Percentiles rank a stretch among this genome's conserved stretches.
phyloP scores from a whole-genome alignment of 352 stramenopile genomes.

The Phytophthora rubi region DNA sequence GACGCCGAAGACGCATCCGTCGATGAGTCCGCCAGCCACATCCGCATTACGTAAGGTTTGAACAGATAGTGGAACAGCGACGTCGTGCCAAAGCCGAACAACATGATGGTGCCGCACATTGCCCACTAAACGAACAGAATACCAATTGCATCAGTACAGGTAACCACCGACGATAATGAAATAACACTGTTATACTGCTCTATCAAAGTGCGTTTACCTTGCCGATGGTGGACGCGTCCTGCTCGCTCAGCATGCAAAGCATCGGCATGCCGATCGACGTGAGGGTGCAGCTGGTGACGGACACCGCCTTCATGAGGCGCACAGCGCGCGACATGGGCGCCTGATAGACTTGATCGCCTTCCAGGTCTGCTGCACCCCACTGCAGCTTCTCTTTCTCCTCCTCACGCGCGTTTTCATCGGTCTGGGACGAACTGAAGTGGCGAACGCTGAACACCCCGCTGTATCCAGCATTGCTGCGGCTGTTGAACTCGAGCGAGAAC shows the following conservation, averaged over 20 bases:
- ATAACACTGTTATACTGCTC: neutral
- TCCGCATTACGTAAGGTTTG: slow-evolving; percentile 86
- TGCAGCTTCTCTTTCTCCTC: slow-evolving; percentile 3
- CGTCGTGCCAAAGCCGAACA: slow-evolving; percentile 85
- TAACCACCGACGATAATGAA: neutral
- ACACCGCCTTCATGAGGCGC: slow-evolving; percentile 89
- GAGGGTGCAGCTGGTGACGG: slow-evolving; percentile 81
- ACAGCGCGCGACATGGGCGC: slow-evolving; percentile 78
- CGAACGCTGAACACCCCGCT: slow-evolving; percentile 3
- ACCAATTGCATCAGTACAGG: slow-evolving; percentile 10
- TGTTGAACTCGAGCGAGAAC: slow-evolving; percentile 17
- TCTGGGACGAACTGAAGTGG: slow-evolving; percentile 26
- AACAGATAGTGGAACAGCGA: slow-evolving; percentile 87
- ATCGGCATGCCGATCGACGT: slow-evolving; percentile 84
- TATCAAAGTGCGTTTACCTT: slow-evolving; percentile 46
- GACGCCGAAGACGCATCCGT: slow-evolving; percentile 5
- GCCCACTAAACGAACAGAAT: slow-evolving; percentile 57
- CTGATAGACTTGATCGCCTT: slow-evolving; percentile 57
- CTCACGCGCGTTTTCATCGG: slow-evolving; percentile 12
- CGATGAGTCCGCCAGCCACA: slow-evolving; percentile 58
- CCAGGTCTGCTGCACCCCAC: neutral
- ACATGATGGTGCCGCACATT: slow-evolving; percentile 90
- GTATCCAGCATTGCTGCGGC: slow-evolving; percentile 4
- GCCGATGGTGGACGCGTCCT: slow-evolving; percentile 73
- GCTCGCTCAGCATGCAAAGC: slow-evolving; percentile 73